These are phyloP conservation scores for Coccomyxa subellipsoidea DNA, from an alignment of 163 green algal species.

Conservation along the genomic window DNA sequence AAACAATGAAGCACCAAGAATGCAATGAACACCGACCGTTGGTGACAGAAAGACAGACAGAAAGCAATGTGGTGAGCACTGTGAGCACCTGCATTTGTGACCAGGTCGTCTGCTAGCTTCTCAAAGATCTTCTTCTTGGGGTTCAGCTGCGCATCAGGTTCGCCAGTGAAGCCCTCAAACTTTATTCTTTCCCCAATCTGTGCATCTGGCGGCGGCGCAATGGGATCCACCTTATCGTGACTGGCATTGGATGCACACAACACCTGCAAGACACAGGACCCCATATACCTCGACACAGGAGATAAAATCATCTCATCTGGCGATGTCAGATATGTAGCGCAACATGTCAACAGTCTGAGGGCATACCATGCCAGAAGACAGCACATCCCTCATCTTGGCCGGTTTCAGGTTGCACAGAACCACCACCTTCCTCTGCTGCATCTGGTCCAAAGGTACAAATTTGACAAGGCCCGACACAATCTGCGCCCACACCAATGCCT, in stretches of 20 bases:
- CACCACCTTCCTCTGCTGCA: slow-evolving; percentile 76
- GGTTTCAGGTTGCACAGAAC: slow-evolving; percentile 96
- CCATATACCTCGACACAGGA: slow-evolving; percentile 15
- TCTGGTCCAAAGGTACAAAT: slow-evolving; percentile 84
- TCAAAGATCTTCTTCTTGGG: slow-evolving; percentile 97
- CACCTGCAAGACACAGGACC: slow-evolving; percentile 44
- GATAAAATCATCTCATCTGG: too few species aligned
- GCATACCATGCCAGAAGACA: slow-evolving; percentile 79
- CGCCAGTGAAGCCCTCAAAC: slow-evolving; percentile 67
- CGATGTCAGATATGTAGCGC: background rate
- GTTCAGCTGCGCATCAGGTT: slow-evolving; percentile 79
- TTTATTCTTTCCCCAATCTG: slow-evolving; percentile 72
- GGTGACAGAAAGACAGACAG: too few species aligned
- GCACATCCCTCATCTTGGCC: slow-evolving; percentile 92
- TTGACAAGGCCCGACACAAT: slow-evolving; percentile 91
- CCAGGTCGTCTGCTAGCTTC: slow-evolving; percentile 69
- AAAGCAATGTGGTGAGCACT: too few species aligned
- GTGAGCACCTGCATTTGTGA: slow-evolving; percentile 35
- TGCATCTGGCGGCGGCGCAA: slow-evolving; percentile 73
- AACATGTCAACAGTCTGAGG: background rate
- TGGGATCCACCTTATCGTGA: slow-evolving; percentile 73
- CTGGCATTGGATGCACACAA: slow-evolving; percentile 81
- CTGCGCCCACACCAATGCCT: slow-evolving; percentile 33
- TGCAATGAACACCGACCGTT: too few species aligned
- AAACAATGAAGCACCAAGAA: too few species aligned